A percentile compares a stretch with the other conserved stretches of the same genome.
phyloP scores from a whole-genome alignment of 495 filamentous ascomycete genomes.

The Tuber brumale region DNA sequence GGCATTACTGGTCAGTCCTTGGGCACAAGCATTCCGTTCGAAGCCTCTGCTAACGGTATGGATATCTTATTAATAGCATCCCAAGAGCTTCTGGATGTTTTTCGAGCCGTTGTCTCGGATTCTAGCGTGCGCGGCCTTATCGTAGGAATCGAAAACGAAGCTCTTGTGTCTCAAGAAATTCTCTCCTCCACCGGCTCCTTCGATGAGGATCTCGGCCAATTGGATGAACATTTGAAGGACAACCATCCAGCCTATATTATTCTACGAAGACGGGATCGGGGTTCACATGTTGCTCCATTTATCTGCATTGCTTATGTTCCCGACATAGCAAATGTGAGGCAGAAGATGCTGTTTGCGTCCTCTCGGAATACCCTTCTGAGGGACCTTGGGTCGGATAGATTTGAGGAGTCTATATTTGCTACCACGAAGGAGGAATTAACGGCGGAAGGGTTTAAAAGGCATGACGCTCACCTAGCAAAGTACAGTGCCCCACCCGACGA shows the following conservation, averaged over 20 bases:
- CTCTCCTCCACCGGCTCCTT: slow-evolving; percentile 58
- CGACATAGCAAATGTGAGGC: slow-evolving; percentile 77
- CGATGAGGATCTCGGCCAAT: slow-evolving; percentile 54
- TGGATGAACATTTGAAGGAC: slow-evolving; percentile 59
- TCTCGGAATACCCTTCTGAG: slow-evolving; percentile 76
- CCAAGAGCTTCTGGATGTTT: slow-evolving; percentile 73
- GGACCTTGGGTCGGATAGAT: slow-evolving; percentile 84
- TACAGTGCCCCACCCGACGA: slow-evolving; percentile 31
- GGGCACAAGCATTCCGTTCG: slow-evolving; percentile 11
- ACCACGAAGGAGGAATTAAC: slow-evolving; percentile 68
- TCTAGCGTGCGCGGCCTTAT: slow-evolving; percentile 68
- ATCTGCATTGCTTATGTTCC: slow-evolving; percentile 86
- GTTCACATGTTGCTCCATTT: slow-evolving; percentile 50
- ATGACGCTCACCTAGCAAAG: slow-evolving; percentile 62
- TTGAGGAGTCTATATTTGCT: slow-evolving; percentile 68
- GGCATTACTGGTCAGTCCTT: slow-evolving; percentile 65
- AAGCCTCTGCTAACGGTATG: slow-evolving; percentile 15
- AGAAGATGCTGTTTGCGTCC: slow-evolving; percentile 92
- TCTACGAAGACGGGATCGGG: slow-evolving; percentile 58
- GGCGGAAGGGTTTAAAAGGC: slow-evolving; percentile 64
- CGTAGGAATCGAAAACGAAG: slow-evolving; percentile 68
- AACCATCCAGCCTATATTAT: slow-evolving; percentile 77
- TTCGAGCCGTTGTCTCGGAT: slow-evolving; percentile 63
- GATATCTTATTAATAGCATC: slow-evolving; percentile 55
- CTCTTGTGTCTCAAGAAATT: slow-evolving; percentile 57